Evolutionary conservation across 495 filamentous ascomycete species (phyloP), one percentile per base, ranked within the genome.

Genomic region (Peziza echinospora): DNA sequence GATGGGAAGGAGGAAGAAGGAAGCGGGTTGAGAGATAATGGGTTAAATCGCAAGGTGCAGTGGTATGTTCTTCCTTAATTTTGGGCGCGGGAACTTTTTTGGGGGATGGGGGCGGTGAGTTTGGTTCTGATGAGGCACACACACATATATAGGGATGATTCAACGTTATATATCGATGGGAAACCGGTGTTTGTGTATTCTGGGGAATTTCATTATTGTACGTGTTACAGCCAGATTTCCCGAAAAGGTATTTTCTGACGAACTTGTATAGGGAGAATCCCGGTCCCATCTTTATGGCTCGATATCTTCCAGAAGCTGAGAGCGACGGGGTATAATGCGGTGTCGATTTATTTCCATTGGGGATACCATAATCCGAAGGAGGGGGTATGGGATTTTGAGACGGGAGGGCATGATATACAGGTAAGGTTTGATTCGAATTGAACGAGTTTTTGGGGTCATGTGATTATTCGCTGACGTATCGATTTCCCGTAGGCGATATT

Each of bases 161-260:
- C 77, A 42, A 73, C 75, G 21, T 54, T 78, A 13, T 75, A 73
- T 52, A 63, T 78, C 43, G 65, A 70, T 53, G 73, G 73, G 30
- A 67, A 77, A 57, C 64, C 71, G 23, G 50, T 77, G 41, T 66
- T 77, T 59, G 63, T 78, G 17, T 78, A 71, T 56, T 71, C 65
- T 47, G 75, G 72, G 28, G 72, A 77, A 60, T 61, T 73, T 22
- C 72, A 75, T 52, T 71, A 73, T 8, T 77, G 30, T 37, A 37
- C 13, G 30, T 5, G 13, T 37, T 37, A 67, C 6, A 17, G 60
- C 28, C n/a, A 30, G 10, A 10, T 34, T 21, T 44, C 17, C 16
- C 16, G 8, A 1, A 17, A 2, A 17, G 13, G 19, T 3, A 37
- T 17, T 37, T 37, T 13, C 30, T 37, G 13, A 7, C 2, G 30